A percentile compares a stretch with the other conserved stretches of the same genome.
Evolutionary conservation across 2,329 filamentous ascomycete species (phyloP).

Genomic region (Colletotrichum navitas): DNA sequence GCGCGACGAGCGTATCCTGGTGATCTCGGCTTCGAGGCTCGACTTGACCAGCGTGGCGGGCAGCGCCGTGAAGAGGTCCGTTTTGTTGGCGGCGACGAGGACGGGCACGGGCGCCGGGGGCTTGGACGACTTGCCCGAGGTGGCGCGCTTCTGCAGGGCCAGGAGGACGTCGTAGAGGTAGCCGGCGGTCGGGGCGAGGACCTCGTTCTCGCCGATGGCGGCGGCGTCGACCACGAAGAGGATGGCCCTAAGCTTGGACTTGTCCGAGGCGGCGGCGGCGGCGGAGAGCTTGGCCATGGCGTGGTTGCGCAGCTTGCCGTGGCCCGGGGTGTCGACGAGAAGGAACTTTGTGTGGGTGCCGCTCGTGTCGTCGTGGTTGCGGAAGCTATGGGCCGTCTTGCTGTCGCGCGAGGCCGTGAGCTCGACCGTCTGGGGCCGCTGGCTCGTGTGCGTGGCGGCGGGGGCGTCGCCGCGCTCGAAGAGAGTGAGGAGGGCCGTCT

Average conservation of each 20-base stretch:
- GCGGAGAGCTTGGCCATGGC: conserved; percentile 67
- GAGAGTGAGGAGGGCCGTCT: conserved; percentile 88
- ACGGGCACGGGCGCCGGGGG: conserved; percentile 70
- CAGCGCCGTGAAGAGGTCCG: conserved; percentile 93
- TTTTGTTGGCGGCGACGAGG: conserved; percentile 92
- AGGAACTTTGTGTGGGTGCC: conserved; percentile 77
- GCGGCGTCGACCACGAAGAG: conserved; percentile 93
- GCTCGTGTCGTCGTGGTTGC: conserved; percentile 51
- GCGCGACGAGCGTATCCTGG: conserved; percentile 79
- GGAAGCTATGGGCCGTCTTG: conserved; percentile 59
- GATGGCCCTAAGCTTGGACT: conserved; percentile 73
- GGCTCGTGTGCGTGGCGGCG: conserved; percentile 68
- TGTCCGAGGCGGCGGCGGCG: conserved; percentile 47
- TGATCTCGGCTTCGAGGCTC: conserved; percentile 84
- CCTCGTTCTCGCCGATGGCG: conserved; percentile 69
- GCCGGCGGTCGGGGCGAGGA: conserved; percentile 78
- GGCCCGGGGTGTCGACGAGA: conserved; percentile 90
- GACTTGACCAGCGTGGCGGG: conserved; percentile 81
- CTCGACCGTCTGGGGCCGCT: conserved; percentile 64
- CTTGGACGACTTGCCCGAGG: conserved; percentile 61
- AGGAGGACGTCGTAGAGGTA: conserved; percentile 95
- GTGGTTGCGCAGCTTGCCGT: conserved; percentile 88
- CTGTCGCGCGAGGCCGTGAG: conserved; percentile 65
- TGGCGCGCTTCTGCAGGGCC: conserved; percentile 79
- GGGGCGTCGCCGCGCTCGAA: conserved; percentile 66